Percentiles rank a stretch among this genome's conserved stretches.
phyloP scores from a whole-genome alignment of 371 early-diverging fungal species.

The Mortierella sp. region DNA sequence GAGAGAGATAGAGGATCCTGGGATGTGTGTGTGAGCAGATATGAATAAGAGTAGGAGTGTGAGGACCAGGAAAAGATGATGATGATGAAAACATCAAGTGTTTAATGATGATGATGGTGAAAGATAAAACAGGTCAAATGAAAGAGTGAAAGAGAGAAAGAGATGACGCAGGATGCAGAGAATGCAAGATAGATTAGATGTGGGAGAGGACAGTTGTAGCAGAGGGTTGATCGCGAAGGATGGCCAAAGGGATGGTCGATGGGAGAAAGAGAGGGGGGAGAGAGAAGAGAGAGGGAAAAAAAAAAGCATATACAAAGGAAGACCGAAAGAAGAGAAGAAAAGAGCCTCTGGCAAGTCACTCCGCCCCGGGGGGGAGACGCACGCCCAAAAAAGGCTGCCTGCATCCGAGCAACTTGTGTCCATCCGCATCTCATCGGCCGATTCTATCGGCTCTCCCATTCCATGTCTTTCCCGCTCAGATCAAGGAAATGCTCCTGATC shows the following conservation, averaged over 20 bases:
- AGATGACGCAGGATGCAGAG: background rate
- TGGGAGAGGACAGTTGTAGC: background rate
- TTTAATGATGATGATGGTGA: background rate
- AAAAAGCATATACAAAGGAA: background rate
- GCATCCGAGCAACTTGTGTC: too few species aligned
- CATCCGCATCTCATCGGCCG: too few species aligned
- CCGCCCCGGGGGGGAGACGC: too few species aligned
- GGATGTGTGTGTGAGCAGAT: background rate
- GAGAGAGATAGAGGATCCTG: too few species aligned
- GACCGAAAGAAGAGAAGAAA: background rate
- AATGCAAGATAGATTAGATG: background rate
- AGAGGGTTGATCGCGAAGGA: background rate
- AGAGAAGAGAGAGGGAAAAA: background rate
- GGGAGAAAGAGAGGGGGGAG: background rate
- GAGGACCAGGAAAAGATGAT: background rate
- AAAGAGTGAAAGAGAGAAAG: background rate
- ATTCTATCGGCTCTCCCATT: too few species aligned
- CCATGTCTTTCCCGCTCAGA: too few species aligned
- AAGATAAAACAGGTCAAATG: background rate
- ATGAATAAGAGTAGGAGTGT: background rate
- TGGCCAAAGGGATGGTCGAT: background rate
- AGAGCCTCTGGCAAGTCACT: too few species aligned
- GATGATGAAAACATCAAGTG: too few species aligned
- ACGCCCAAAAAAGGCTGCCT: too few species aligned
- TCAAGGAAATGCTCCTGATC: too few species aligned